Conservation (phyloP, 805 yeast genomes). For the Ogataea chonburiensis region DNA sequence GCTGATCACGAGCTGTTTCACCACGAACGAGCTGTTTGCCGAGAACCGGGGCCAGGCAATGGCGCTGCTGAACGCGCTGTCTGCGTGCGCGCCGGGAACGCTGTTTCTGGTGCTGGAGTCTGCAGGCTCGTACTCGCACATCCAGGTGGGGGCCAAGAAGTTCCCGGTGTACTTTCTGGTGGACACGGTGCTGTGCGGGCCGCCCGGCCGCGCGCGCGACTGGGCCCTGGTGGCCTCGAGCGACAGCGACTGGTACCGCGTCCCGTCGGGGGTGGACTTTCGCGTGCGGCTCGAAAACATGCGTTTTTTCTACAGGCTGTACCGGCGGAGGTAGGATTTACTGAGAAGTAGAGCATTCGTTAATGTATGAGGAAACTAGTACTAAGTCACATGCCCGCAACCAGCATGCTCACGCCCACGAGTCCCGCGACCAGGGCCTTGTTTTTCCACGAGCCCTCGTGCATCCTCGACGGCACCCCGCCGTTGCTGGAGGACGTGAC, state of each 20-base stretch:
- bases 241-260: conserved; percentile 83
- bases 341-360: too few species aligned
- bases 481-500: conserved; percentile 21
- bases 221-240: conserved; percentile 68
- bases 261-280: conserved; percentile 49
- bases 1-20: conserved; percentile 72
- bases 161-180: conserved; percentile 82
- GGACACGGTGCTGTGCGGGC: conserved; percentile 67
- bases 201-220: conserved; percentile 43
- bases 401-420: conserved; percentile 22
- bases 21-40: conserved; percentile 82
- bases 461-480: conserved; percentile 13
- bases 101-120: conserved; percentile 72
- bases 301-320: conserved; percentile 81
- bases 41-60: conserved; percentile 64
- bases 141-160: conserved; percentile 67
- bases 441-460: conserved; percentile 21
- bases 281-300: conserved; percentile 76
- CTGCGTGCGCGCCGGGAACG: conserved; percentile 54
- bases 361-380: too few species aligned
- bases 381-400: conserved; percentile 21
- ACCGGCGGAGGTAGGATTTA: conserved; percentile 38
- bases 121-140: conserved; percentile 87
- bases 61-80: conserved; percentile 50
- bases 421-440: conserved; percentile 23